A percentile compares a stretch with the other conserved stretches of the same genome.
These are phyloP conservation scores for Avena atlantica DNA, from an alignment of 176 grass and related monocot species.

Conservation along the genomic window DNA sequence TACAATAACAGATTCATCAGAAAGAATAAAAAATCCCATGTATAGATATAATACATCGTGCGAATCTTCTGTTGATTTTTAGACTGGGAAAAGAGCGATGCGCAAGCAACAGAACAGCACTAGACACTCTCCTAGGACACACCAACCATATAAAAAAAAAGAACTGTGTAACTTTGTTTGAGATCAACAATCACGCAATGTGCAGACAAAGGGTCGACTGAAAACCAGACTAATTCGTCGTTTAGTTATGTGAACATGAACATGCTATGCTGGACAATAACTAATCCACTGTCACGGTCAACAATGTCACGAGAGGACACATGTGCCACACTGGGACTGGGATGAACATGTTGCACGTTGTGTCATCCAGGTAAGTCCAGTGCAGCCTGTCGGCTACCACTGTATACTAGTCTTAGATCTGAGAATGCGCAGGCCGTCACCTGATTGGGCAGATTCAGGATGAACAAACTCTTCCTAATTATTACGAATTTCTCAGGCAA, in stretches of 20 bases:
- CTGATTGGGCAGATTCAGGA: not conserved
- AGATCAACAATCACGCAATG: too few relatives aligned
- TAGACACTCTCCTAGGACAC: not conserved
- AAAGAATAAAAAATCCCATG: not conserved
- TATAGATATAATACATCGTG: not conserved
- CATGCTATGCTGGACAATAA: not conserved
- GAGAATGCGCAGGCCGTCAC: not conserved
- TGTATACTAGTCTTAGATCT: conserved; percentile 22
- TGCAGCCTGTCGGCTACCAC: not conserved
- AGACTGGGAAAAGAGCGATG: not conserved
- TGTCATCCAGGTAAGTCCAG: conserved; percentile 25
- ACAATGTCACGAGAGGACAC: conserved; percentile 16
- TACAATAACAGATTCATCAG: conserved; percentile 8
- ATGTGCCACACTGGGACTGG: conserved; percentile 1
- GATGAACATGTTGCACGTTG: conserved; percentile 17
- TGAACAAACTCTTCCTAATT: not conserved
- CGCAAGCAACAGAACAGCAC: not conserved
- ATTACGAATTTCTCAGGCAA: not conserved
- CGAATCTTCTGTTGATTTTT: not conserved
- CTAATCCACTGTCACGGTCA: not conserved
- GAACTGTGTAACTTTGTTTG: not conserved
- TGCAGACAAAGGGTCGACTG: too few relatives aligned
- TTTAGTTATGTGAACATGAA: not conserved
- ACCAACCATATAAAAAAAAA: not conserved
- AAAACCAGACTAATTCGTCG: too few relatives aligned